Conservation (phyloP, 2,329 filamentous ascomycete species). For the Aspergillus pseudoviridinutans region DNA sequence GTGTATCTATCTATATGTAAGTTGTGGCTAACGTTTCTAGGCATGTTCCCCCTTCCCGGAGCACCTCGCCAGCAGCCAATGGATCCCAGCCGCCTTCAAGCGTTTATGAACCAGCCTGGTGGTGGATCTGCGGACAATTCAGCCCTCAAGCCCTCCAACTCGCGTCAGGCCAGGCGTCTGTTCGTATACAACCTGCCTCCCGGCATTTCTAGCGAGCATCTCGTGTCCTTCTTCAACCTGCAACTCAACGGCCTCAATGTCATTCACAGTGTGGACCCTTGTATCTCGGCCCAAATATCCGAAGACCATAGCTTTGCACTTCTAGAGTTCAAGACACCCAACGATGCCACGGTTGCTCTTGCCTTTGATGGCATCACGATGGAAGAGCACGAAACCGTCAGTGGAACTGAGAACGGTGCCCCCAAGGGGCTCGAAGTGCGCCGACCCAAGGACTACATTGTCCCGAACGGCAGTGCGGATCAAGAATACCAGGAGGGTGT, state of each 20-base stretch:
- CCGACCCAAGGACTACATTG: conserved; percentile 95
- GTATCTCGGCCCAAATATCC: conserved; percentile 76
- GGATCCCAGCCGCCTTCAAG: conserved; percentile 89
- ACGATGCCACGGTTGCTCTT: conserved; percentile 85
- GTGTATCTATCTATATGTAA: background rate
- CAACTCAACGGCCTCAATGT: conserved; percentile 97
- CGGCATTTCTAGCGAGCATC: conserved; percentile 66
- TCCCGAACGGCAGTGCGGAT: conserved; percentile 73
- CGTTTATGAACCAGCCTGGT: conserved; percentile 88
- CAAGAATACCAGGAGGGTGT: conserved; percentile 70
- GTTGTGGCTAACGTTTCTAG: conserved; percentile 26
- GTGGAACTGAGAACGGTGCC: conserved; percentile 51
- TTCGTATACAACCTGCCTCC: conserved; percentile 79
- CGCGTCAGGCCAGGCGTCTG: conserved; percentile 88
- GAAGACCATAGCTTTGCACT: conserved; percentile 77
- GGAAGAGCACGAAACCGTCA: conserved; percentile 64
- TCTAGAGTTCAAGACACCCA: conserved; percentile 81
- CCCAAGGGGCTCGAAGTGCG: conserved; percentile 65
- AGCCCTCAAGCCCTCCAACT: conserved; percentile 87
- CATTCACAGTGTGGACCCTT: conserved; percentile 77
- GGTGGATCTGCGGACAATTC: conserved; percentile 65
- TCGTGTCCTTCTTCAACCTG: conserved; percentile 88
- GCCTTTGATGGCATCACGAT: conserved; percentile 87
- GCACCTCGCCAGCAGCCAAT: conserved; percentile 92
- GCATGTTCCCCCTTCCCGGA: conserved; percentile 97